A percentile compares a stretch with the other conserved stretches of the same genome.
phyloP scores from a whole-genome alignment of 2,329 filamentous ascomycete genomes.

The Bipolaris victoriae region DNA sequence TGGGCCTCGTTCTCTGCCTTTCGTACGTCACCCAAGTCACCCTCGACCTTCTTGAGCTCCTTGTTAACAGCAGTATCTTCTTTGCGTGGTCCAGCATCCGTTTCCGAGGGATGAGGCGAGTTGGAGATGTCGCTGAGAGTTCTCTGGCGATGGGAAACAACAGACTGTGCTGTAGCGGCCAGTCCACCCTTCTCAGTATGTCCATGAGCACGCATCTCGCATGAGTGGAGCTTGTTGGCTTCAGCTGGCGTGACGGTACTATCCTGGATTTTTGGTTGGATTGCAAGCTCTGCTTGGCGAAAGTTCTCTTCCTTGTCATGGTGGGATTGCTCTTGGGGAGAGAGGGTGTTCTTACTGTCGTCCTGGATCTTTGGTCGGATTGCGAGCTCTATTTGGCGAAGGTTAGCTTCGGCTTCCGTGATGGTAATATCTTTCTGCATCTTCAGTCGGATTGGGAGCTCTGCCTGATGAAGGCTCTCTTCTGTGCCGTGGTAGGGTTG shows the following conservation, averaged over 20 bases:
- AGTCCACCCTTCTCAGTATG: slow-evolving; percentile 32
- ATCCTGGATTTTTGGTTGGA: slow-evolving; percentile 42
- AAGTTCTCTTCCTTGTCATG: slow-evolving; percentile 32
- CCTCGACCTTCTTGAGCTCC: not conserved
- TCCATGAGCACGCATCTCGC: slow-evolving; percentile 36
- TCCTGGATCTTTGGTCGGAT: no score
- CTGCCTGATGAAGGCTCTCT: slow-evolving; percentile 29
- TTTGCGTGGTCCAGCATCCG: slow-evolving; percentile 10
- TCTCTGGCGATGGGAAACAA: slow-evolving; percentile 13
- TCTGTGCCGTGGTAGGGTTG: slow-evolving; percentile 41
- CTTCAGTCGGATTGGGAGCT: slow-evolving; percentile 37
- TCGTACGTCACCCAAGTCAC: not conserved
- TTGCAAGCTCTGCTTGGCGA: slow-evolving; percentile 31
- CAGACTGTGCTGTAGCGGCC: slow-evolving; percentile 35
- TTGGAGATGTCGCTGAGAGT: slow-evolving; percentile 25
- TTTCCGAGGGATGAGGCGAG: slow-evolving; percentile 4
- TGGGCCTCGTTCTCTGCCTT: not conserved
- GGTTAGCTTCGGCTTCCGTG: slow-evolving; percentile 41
- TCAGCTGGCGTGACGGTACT: slow-evolving; percentile 45
- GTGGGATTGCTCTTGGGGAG: slow-evolving; percentile 36
- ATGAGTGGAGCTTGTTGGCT: slow-evolving; percentile 35
- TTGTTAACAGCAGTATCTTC: slow-evolving; percentile 7
- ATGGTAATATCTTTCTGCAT: slow-evolving; percentile 39
- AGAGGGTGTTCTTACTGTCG: slow-evolving; percentile 17
- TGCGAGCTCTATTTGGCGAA: no score